Evolutionary conservation across 306 rosid species (phyloP).

Genomic region (Trifolium dubium): DNA sequence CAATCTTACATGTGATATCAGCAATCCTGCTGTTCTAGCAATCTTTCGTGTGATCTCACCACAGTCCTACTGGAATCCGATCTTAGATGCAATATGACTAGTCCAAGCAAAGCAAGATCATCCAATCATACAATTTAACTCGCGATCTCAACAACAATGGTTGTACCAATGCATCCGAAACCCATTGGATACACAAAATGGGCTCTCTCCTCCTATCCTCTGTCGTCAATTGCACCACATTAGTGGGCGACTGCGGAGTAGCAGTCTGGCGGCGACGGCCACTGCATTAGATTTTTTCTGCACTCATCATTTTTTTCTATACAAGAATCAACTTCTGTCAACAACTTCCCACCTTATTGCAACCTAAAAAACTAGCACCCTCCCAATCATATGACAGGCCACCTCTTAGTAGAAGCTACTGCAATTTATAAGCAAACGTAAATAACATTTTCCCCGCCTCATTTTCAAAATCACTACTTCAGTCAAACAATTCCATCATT

Average conservation of each 20-base stretch:
- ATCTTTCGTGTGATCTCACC: not conserved
- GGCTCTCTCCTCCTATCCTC: not conserved
- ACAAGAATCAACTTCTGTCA: constrained; percentile 30
- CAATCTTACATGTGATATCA: not conserved
- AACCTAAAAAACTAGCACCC: not conserved
- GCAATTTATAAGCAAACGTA: constrained; percentile 9
- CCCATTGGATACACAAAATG: not conserved
- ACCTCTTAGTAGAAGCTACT: constrained; percentile 36
- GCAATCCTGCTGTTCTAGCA: not conserved
- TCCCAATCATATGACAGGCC: constrained; percentile 6
- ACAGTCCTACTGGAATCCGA: not conserved
- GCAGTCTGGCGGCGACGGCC: not conserved
- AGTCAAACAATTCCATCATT: constrained; percentile 22
- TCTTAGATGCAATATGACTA: not conserved
- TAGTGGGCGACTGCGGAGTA: not conserved
- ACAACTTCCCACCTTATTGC: not conserved
- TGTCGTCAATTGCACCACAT: not conserved
- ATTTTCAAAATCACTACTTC: constrained; percentile 19
- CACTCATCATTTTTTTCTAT: not conserved
- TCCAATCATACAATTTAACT: not conserved
- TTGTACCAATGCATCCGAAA: constrained; percentile 5
- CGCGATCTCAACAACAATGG: not conserved
- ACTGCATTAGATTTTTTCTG: not conserved
- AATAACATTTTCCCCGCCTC: constrained; percentile 3
- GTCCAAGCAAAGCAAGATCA: not conserved